These are phyloP conservation scores for Raffaelea ambrosiae DNA, from an alignment of 2,329 filamentous ascomycete species.

Conservation along the genomic window DNA sequence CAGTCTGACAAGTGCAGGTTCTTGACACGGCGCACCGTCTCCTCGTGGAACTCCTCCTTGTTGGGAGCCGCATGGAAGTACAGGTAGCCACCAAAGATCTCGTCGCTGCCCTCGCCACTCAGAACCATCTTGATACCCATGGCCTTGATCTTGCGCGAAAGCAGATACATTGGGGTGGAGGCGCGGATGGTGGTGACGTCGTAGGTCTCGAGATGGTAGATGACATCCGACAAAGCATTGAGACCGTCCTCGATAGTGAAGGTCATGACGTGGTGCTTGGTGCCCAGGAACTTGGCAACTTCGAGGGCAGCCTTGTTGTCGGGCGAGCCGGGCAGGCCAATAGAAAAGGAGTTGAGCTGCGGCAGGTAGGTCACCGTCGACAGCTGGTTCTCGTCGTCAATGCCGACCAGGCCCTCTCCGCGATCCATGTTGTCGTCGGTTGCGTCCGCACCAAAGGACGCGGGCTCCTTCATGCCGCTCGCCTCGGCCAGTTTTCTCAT, in stretches of 20 bases:
- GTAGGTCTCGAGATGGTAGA: constrained; percentile 95
- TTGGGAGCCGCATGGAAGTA: constrained; percentile 96
- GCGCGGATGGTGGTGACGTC: constrained; percentile 98
- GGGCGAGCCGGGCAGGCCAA: constrained; percentile 85
- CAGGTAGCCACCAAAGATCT: constrained; percentile 96
- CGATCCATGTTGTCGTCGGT: constrained; percentile 44
- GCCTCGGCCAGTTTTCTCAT: constrained; percentile 57
- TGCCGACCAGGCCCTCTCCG: constrained; percentile 74
- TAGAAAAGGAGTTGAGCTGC: constrained; percentile 97
- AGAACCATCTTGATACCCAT: constrained; percentile 99
- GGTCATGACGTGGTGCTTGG: constrained; percentile 95
- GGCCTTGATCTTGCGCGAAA: constrained; percentile 98
- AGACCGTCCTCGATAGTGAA: constrained; percentile 97
- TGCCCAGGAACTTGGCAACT: constrained; percentile 93
- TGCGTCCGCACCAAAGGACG: constrained; percentile 30
- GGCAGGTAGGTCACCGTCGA: constrained; percentile 86
- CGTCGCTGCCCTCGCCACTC: constrained; percentile 91
- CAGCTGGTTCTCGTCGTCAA: constrained; percentile 85
- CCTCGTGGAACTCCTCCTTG: constrained; percentile 88
- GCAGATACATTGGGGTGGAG: constrained; percentile 96
- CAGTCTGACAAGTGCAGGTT: constrained; percentile 96
- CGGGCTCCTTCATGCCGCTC: constrained; percentile 34
- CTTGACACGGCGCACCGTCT: constrained; percentile 90
- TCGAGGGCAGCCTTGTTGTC: constrained; percentile 88
- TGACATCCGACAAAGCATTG: constrained; percentile 93